Evolutionary conservation across 1,284 basidiomycete species (phyloP), one percentile per base, ranked within the genome.

Genomic region (Heterobasidion parviporum): DNA sequence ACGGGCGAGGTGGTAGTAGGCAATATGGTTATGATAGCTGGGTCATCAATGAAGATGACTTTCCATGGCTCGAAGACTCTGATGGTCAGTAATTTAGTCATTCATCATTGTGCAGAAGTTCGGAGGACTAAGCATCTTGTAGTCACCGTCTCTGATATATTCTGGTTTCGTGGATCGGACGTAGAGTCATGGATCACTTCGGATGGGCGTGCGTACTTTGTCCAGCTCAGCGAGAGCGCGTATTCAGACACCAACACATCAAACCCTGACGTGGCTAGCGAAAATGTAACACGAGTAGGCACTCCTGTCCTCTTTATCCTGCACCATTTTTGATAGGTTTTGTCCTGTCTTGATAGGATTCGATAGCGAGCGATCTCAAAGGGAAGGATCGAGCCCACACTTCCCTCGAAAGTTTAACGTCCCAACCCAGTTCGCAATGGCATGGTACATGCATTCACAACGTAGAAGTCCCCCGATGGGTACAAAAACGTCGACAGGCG

Each of bases 121-220:
- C 26, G 16, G n/a, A 32, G 38, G 3, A 34, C 8, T 38, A 32
- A 15, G 38, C 47, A 46, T 33, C 54, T 41, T 53, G 12, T 58
- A 89, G 89, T 89, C 6, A 74, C 76, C 33, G 75, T 91, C 35
- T 69, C 68, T 8, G 76, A 81, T 56, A 83, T 92, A 26, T 64
- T 76, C 34, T 74, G 82, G 61, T 81, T 81, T 52, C 76, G 79
- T 50, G 64, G 73, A 6, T 79, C 80, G 36, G 81, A 80, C 18
- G 78, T 83, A 12, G 89, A 92, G 67, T 82, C 82, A 0, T 92
- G 89, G 89, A 79, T 89, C 50, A 89, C 89, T 1, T 89, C 88
- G 2, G 89, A 92, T 60, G 89, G 89, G 44, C 72, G 88, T 60
- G 87, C 79, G 14, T 92, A 92, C 65, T 80, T 91, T 59, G 88